Evolutionary conservation across 805 yeast species (phyloP).

Genomic region (Schwanniomyces sp.): DNA sequence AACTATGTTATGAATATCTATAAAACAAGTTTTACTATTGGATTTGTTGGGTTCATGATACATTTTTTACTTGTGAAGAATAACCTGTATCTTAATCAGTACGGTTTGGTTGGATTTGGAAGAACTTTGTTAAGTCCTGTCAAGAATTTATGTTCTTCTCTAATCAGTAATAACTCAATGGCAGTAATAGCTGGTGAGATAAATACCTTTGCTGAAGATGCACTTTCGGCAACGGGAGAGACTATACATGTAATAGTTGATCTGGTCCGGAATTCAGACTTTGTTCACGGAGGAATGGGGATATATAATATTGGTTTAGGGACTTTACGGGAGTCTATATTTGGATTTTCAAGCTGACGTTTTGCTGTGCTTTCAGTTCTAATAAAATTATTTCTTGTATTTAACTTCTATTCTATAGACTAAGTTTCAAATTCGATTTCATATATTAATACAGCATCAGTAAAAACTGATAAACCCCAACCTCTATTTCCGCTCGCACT

Average conservation of each 20-base stretch:
- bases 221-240: slow-evolving; percentile 9
- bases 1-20: slow-evolving; percentile 19
- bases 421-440: slow-evolving; percentile 56
- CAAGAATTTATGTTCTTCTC: slow-evolving; percentile 2
- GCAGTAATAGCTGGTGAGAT: slow-evolving; percentile 7
- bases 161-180: slow-evolving; percentile 8
- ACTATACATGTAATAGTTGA: slow-evolving; percentile 10
- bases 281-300: slow-evolving; percentile 15
- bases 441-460: slow-evolving; percentile 80
- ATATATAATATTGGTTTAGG: slow-evolving; percentile 37
- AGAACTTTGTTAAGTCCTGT: slow-evolving; percentile 4
- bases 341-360: slow-evolving; percentile 14
- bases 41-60: slow-evolving; percentile 36
- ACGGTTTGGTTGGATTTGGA: slow-evolving; percentile 7
- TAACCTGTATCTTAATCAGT: slow-evolving; percentile 11
- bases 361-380: not conserved
- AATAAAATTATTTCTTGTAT: not conserved
- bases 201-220: slow-evolving; percentile 6
- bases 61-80: slow-evolving; percentile 32
- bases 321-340: slow-evolving; percentile 26
- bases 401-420: slow-evolving; percentile 7
- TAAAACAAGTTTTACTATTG: slow-evolving; percentile 36
- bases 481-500: slow-evolving; percentile 95
- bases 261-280: slow-evolving; percentile 15
- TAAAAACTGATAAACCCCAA: slow-evolving; percentile 78